Conservation (phyloP, 768 basidiomycete genomes). For the Calvatia gigantea region DNA sequence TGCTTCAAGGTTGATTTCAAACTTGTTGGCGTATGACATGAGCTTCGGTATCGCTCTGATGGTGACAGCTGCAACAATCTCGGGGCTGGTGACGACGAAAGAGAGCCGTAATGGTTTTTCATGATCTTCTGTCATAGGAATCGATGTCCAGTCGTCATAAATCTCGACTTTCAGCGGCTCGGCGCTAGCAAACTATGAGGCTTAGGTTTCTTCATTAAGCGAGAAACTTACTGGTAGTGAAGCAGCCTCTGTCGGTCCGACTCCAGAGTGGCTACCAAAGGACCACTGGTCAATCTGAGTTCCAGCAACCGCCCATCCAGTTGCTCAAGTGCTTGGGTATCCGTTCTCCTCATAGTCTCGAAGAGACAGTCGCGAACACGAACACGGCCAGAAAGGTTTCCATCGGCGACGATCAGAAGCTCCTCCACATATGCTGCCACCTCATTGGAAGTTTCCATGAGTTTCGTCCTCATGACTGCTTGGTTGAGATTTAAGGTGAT, state of each 20-base stretch:
- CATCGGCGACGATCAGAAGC: conserved; percentile 64
- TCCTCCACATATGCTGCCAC: conserved; percentile 63
- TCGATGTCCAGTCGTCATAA: conserved; percentile 77
- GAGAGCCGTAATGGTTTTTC: conserved; percentile 59
- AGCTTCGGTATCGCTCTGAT: conserved; percentile 78
- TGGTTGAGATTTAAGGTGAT: conserved; percentile 63
- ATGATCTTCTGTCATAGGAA: conserved; percentile 33
- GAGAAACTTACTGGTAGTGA: conserved; percentile 63
- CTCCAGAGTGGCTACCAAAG: conserved; percentile 61
- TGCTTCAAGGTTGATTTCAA: conserved; percentile 65
- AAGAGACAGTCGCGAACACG: conserved; percentile 70
- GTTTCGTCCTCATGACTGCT: conserved; percentile 59
- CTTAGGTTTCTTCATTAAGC: not conserved
- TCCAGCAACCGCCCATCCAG: conserved; percentile 59
- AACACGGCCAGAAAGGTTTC: conserved; percentile 69
- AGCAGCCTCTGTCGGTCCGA: conserved; percentile 75
- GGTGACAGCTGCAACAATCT: conserved; percentile 63
- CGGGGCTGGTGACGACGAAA: conserved; percentile 72
- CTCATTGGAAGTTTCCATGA: conserved; percentile 60
- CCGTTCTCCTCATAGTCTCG: conserved; percentile 60
- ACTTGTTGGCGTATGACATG: conserved; percentile 69
- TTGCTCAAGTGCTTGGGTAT: conserved; percentile 25
- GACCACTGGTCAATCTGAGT: conserved; percentile 70
- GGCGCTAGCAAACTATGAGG: conserved; percentile 41
- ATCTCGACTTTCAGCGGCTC: conserved; percentile 75